These are phyloP conservation scores for Talaromyces stipitatus DNA, from an alignment of 495 filamentous ascomycete species.

Conservation along the genomic window DNA sequence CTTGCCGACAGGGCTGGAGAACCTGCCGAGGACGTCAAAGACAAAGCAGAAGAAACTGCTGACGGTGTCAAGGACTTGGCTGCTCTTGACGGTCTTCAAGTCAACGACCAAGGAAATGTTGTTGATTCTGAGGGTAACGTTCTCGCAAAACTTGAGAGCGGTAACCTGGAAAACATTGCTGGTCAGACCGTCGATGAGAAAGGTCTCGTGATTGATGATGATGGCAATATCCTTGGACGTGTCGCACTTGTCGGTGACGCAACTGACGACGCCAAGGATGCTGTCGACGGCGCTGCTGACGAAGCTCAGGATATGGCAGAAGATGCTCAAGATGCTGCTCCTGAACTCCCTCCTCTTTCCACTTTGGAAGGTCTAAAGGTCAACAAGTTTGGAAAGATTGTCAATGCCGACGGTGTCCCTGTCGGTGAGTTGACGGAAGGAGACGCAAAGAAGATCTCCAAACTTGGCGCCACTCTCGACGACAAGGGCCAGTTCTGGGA, in stretches of 20 bases:
- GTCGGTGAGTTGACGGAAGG: conserved; percentile 55
- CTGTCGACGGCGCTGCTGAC: conserved; percentile 24
- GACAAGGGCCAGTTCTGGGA: conserved; percentile 58
- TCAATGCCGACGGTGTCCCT: conserved; percentile 43
- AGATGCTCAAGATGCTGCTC: conserved; percentile 15
- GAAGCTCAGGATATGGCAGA: conserved; percentile 22
- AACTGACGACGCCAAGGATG: conserved; percentile 23
- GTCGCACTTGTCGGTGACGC: conserved; percentile 22
- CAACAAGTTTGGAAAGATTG: conserved; percentile 57
- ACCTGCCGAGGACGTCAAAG: conserved; percentile 24
- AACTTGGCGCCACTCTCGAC: conserved; percentile 46
- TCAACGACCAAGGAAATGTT: conserved; percentile 69
- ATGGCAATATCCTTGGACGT: conserved; percentile 30
- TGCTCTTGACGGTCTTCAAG: conserved; percentile 51
- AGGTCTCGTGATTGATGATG: conserved; percentile 37
- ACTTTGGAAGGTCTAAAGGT: conserved; percentile 52
- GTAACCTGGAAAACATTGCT: conserved; percentile 34
- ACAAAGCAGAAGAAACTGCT: conserved; percentile 40
- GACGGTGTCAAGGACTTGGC: conserved; percentile 28
- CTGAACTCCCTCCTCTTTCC: conserved; percentile 45
- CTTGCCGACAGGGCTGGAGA: conserved; percentile 2
- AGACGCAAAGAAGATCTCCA: conserved; percentile 51
- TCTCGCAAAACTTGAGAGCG: conserved; percentile 40
- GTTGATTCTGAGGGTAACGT: conserved; percentile 45
- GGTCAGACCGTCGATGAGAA: conserved; percentile 47